phyloP scores from a whole-genome alignment of 2,329 filamentous ascomycete genomes.

The Ophiostoma tasmaniense region DNA sequence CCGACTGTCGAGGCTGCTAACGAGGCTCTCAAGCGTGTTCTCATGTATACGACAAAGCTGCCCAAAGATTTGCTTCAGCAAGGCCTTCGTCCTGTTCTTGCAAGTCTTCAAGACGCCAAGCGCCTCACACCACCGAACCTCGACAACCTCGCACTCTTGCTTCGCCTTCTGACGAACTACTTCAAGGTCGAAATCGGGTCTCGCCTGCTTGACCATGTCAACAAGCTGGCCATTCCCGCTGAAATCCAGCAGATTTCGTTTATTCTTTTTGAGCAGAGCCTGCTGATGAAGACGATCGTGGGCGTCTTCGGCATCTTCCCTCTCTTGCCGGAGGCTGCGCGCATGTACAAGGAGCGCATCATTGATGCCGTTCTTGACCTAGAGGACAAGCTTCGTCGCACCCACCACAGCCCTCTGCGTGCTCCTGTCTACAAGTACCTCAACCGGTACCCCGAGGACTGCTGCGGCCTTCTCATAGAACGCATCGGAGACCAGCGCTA shows the following conservation, averaged over 20 bases:
- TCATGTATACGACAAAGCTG: constrained; percentile 81
- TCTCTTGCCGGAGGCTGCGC: constrained; percentile 81
- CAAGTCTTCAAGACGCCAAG: constrained; percentile 90
- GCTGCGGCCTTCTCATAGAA: constrained; percentile 70
- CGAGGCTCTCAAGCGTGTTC: constrained; percentile 75
- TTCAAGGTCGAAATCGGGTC: constrained; percentile 98
- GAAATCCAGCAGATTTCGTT: constrained; percentile 87
- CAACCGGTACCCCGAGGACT: constrained; percentile 83
- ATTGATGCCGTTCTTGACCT: constrained; percentile 86
- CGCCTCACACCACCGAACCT: constrained; percentile 81
- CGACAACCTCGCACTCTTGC: constrained; percentile 78
- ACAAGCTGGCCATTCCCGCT: constrained; percentile 73
- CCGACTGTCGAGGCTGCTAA: constrained; percentile 93
- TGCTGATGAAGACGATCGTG: constrained; percentile 87
- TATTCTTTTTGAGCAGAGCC: constrained; percentile 85
- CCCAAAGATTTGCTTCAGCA: constrained; percentile 94
- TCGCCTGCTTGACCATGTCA: constrained; percentile 87
- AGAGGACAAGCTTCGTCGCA: constrained; percentile 75
- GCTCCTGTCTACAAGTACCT: constrained; percentile 86
- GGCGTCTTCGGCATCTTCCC: constrained; percentile 97
- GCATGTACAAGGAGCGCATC: constrained; percentile 81
- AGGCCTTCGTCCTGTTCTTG: constrained; percentile 86
- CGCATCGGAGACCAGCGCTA: constrained; percentile 79
- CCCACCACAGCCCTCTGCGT: constrained; percentile 85
- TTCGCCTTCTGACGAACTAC: constrained; percentile 91